Percentiles rank a stretch among this genome's conserved stretches.
Conservation (phyloP, 345 rosid species). For the Gossypium bickii region DNA sequence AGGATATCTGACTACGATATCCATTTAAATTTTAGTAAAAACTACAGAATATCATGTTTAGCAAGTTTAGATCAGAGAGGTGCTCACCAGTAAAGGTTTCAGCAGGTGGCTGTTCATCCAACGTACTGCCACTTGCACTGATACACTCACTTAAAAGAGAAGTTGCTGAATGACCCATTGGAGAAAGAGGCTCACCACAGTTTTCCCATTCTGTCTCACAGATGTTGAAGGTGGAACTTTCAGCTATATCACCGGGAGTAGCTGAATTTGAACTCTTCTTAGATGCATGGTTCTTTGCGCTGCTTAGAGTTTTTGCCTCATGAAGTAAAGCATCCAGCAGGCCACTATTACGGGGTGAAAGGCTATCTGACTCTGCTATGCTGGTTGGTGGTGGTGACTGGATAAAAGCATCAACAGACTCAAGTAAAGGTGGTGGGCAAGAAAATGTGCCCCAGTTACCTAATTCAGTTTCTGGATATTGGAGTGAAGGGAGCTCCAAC, state of each 20-base stretch:
- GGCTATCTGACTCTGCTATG: slow-evolving; percentile 44
- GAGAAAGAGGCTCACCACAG: slow-evolving; percentile 52
- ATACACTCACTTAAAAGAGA: slow-evolving; percentile 50
- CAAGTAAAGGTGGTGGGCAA: slow-evolving; percentile 63
- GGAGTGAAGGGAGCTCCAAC: slow-evolving; percentile 99
- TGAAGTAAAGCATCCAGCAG: slow-evolving; percentile 87
- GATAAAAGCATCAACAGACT: slow-evolving; percentile 72
- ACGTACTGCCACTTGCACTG: slow-evolving; percentile 50
- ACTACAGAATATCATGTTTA: neutral
- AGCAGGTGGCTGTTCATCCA: slow-evolving; percentile 51
- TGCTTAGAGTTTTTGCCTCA: slow-evolving; percentile 63
- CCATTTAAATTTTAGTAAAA: neutral
- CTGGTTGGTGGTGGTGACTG: slow-evolving; percentile 75
- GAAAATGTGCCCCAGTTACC: slow-evolving; percentile 68
- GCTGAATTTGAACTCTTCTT: slow-evolving; percentile 66
- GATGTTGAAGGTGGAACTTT: slow-evolving; percentile 42
- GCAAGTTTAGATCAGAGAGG: slow-evolving; percentile 12
- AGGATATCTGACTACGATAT: neutral
- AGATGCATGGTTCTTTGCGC: slow-evolving; percentile 59
- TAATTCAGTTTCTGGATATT: slow-evolving; percentile 76
- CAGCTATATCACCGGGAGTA: slow-evolving; percentile 52
- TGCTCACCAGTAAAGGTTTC: slow-evolving; percentile 45
- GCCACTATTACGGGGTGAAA: slow-evolving; percentile 76
- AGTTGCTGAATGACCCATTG: slow-evolving; percentile 56
- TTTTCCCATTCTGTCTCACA: slow-evolving; percentile 62